A percentile compares a stretch with the other conserved stretches of the same genome.
These are phyloP conservation scores for Ceratocystis destructans DNA, from an alignment of 2,329 filamentous ascomycete genomes.

Conservation along the genomic window DNA sequence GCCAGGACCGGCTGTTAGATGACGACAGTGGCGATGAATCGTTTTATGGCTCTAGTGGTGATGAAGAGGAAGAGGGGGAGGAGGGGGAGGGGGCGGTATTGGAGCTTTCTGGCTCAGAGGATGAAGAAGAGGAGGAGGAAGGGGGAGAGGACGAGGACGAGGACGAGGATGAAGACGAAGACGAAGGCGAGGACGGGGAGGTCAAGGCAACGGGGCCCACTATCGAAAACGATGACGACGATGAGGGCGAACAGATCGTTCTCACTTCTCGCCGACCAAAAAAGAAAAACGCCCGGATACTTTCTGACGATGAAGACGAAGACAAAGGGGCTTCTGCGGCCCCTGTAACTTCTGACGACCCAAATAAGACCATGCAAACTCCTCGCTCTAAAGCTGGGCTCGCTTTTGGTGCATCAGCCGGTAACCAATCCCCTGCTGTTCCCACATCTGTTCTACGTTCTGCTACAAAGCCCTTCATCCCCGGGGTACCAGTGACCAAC, in stretches of 20 bases:
- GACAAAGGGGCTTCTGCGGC: constrained; percentile 21
- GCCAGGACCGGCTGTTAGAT: constrained; percentile 40
- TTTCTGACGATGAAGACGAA: constrained; percentile 55
- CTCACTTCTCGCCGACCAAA: constrained; percentile 38
- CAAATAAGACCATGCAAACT: constrained; percentile 28
- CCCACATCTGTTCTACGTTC: constrained; percentile 55
- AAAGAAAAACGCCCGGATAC: constrained; percentile 37
- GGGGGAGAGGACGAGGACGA: constrained; percentile 27
- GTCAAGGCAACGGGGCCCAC: constrained; percentile 24
- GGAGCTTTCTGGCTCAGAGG: constrained; percentile 35
- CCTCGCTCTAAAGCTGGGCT: constrained; percentile 33
- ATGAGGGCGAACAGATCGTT: constrained; percentile 30
- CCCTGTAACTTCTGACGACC: not conserved
- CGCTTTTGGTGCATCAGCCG: constrained; percentile 31
- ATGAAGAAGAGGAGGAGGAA: constrained; percentile 28
- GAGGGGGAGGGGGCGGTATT: constrained; percentile 28
- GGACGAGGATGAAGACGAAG: constrained; percentile 27
- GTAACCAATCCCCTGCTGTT: constrained; percentile 30
- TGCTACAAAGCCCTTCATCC: constrained; percentile 55
- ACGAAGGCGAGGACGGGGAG: constrained; percentile 29
- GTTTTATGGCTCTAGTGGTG: constrained; percentile 33
- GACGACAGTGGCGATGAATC: constrained; percentile 44
- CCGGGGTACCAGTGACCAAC: constrained; percentile 47
- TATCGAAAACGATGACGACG: constrained; percentile 27
- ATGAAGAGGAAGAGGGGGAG: constrained; percentile 28